Base-by-base conservation (phyloP, 2,329 filamentous ascomycete species). In the Fusarium equiseti region DNA sequence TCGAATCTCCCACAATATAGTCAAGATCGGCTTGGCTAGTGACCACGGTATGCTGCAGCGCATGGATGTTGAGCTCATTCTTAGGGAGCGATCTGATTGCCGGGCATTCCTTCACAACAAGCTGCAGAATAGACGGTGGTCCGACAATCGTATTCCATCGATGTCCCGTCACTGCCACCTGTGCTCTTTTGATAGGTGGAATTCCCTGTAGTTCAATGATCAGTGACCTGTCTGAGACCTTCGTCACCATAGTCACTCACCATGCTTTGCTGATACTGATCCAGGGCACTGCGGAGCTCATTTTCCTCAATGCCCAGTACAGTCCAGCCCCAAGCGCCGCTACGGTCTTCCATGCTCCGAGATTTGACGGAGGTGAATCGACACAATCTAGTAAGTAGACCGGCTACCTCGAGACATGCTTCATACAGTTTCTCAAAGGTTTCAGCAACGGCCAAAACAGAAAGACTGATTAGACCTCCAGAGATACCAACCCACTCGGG, bases 401-500 rank as follows among this genome's bases (percentile, higher is more conserved):
- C 29, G 6, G 49, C 49, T 24, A 35, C 32, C 32, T 51, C 22
- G n/a, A 51, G 32, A 18, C 29, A 38, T 24, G 27, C 49, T 24
- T 35, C 32, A 18, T 27, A 38, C 15, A 51, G 26, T 24, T 24
- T 35, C 9, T 51, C 49, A 38, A 51, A 51, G 16, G 22, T 35
- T 38, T 51, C 29, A 35, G 49, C n/a, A n/a, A 51, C 49, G 15
- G 49, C 49, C 49, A 35, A 35, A 15, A 35, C 27, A 16, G 49
- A 32, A 32, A 51, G 16, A 26, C 29, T 51, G 15, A 51, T 51
- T 10, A 51, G 49, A 11, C 49, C 49, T 10, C 49, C 49, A 24
- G 49, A 51, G 49, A 51, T 51, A 38, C 49, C 49, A 24, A 51
- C n/a, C 49, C 49, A 51, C 15, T 51, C 49, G 8, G 49, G 29